Evolutionary conservation across 2,329 filamentous ascomycete species (phyloP).

Genomic region (Phyllosticta ampelicida): DNA sequence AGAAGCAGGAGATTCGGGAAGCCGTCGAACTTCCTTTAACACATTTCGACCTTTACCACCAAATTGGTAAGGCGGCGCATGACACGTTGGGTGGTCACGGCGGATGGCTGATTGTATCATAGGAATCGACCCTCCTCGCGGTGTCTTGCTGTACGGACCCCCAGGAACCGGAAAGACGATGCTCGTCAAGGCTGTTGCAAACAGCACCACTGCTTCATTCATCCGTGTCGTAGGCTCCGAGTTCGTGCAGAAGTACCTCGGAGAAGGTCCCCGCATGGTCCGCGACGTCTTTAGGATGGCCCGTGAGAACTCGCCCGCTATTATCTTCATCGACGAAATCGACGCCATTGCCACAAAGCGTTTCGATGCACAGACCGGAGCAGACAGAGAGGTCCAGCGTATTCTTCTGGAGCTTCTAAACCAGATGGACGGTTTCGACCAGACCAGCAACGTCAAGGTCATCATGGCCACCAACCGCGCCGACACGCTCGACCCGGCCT

Average conservation of each 20-base stretch:
- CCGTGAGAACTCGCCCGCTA: constrained; percentile 91
- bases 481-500: constrained; percentile 88
- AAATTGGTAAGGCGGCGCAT: constrained; percentile 56
- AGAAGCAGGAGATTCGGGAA: constrained; percentile 98
- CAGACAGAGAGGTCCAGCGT: constrained; percentile 95
- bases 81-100: neutral
- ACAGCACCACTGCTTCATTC: constrained; percentile 95
- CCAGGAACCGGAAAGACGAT: constrained; percentile 96
- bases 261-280: constrained; percentile 96
- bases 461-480: constrained; percentile 99
- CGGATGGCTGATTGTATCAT: constrained; percentile 4
- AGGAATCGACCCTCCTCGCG: constrained; percentile 87
- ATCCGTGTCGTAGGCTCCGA: constrained; percentile 97
- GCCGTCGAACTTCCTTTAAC: constrained; percentile 94
- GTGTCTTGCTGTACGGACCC: constrained; percentile 90
- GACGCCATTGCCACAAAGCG: constrained; percentile 98
- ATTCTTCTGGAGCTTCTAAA: constrained; percentile 95
- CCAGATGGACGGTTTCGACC: constrained; percentile 99
- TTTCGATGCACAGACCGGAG: constrained; percentile 96
- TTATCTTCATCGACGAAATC: constrained; percentile 99
- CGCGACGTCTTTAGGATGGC: constrained; percentile 99
- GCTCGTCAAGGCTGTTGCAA: constrained; percentile 96
- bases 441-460: constrained; percentile 98
- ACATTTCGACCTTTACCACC: constrained; percentile 97
- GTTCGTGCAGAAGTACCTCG: constrained; percentile 97